These are phyloP conservation scores for Zymoseptoria tritici DNA, from an alignment of 2,329 filamentous ascomycete species.

Conservation along the genomic window DNA sequence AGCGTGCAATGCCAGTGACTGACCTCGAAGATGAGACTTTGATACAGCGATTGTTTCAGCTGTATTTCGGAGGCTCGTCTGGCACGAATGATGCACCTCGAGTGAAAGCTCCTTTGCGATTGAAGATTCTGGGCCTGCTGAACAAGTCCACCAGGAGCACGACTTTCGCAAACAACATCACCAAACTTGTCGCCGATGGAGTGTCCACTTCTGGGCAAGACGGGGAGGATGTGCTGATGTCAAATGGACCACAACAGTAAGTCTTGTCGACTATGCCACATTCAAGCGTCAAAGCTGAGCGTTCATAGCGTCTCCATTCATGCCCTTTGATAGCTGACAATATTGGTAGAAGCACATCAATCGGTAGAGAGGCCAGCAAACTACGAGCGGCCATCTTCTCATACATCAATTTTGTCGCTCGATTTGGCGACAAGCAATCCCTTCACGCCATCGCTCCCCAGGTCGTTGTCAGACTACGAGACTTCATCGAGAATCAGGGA, in stretches of 20 bases:
- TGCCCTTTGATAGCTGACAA: constrained; percentile 8
- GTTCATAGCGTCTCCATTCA: not conserved
- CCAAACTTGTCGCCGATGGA: constrained; percentile 61
- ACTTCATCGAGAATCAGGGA: constrained; percentile 71
- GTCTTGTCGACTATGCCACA: not conserved
- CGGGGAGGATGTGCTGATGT: constrained; percentile 28
- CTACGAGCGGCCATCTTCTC: constrained; percentile 75
- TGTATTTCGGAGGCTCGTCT: constrained; percentile 57
- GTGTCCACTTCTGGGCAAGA: constrained; percentile 40
- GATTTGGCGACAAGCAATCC: constrained; percentile 56
- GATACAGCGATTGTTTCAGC: constrained; percentile 59
- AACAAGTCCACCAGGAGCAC: constrained; percentile 70
- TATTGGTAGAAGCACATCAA: constrained; percentile 36
- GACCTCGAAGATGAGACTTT: constrained; percentile 62
- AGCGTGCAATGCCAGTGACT: constrained; percentile 60
- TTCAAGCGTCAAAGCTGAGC: constrained; percentile 10
- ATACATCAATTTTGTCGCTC: constrained; percentile 80
- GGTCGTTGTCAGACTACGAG: constrained; percentile 60
- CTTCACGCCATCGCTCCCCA: constrained; percentile 59
- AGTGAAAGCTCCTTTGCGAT: constrained; percentile 63
- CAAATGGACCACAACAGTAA: constrained; percentile 22
- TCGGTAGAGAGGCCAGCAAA: constrained; percentile 67
- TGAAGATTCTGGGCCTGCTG: constrained; percentile 67
- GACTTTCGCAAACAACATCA: constrained; percentile 59
- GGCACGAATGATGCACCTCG: constrained; percentile 35